phyloP scores from a whole-genome alignment of 306 rosid genomes.

The Quercus rubra region DNA sequence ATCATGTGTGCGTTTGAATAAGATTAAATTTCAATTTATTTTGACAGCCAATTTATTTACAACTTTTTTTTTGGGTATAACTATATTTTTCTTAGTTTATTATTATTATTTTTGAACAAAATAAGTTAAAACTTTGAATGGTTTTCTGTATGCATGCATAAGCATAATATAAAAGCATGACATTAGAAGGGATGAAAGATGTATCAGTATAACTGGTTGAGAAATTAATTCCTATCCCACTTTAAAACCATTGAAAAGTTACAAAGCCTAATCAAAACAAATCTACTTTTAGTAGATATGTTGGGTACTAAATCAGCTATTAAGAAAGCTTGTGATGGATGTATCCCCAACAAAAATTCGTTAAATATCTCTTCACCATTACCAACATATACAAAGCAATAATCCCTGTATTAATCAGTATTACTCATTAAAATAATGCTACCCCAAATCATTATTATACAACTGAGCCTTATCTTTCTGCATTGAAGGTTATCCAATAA shows the following conservation, averaged over 20 bases:
- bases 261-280: background rate
- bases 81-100: too few species aligned
- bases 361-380: too few species aligned
- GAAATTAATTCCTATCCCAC: background rate
- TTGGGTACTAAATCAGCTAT: background rate
- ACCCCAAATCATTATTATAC: conserved; percentile 4
- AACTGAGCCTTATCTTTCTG: background rate
- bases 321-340: background rate
- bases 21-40: too few species aligned
- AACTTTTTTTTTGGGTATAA: too few species aligned
- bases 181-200: background rate
- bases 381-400: too few species aligned
- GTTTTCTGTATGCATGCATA: too few species aligned
- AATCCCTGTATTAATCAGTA: background rate
- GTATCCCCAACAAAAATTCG: background rate
- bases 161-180: too few species aligned
- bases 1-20: too few species aligned
- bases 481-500: too few species aligned
- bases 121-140: too few species aligned
- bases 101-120: too few species aligned
- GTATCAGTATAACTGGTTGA: background rate
- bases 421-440: background rate
- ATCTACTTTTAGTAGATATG: background rate
- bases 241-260: background rate
- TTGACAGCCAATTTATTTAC: too few species aligned